Conservation (phyloP, 2,329 filamentous ascomycete species). For the Penicillium sp. region DNA sequence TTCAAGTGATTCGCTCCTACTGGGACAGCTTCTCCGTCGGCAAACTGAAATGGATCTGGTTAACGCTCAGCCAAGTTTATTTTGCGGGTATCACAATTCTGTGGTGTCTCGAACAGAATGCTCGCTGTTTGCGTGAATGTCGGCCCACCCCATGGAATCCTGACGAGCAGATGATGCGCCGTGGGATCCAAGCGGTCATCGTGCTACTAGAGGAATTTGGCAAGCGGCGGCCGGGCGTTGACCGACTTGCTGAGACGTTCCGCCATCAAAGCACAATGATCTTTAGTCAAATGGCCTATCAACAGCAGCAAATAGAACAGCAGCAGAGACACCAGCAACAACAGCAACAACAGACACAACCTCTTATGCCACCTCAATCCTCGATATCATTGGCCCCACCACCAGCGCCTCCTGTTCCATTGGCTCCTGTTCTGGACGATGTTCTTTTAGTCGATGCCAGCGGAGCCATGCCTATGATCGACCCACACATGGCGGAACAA, state of each 20-base stretch:
- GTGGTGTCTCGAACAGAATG: slow-evolving; percentile 42
- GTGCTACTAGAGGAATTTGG: slow-evolving; percentile 41
- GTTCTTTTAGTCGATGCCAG: slow-evolving; percentile 35
- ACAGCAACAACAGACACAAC: slow-evolving; percentile 15
- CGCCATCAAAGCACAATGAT: slow-evolving; percentile 40
- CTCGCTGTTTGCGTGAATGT: slow-evolving; percentile 33
- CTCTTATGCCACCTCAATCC: slow-evolving; percentile 19
- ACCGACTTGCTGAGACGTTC: slow-evolving; percentile 38
- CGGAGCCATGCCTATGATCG: slow-evolving; percentile 32
- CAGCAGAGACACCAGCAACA: slow-evolving; percentile 14
- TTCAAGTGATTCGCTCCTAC: slow-evolving; percentile 41
- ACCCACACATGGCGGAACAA: slow-evolving; percentile 39
- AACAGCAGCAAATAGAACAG: slow-evolving; percentile 29
- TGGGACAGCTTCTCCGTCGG: slow-evolving; percentile 42
- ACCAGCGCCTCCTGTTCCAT: slow-evolving; percentile 25
- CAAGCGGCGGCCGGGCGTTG: slow-evolving; percentile 38
- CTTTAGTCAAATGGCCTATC: slow-evolving; percentile 39
- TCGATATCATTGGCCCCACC: slow-evolving; percentile 21
- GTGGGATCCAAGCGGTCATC: slow-evolving; percentile 37
- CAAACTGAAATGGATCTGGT: slow-evolving; percentile 44
- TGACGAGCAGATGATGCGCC: slow-evolving; percentile 38
- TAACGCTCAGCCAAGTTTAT: slow-evolving; percentile 41
- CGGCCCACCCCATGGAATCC: slow-evolving; percentile 34
- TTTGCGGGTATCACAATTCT: slow-evolving; percentile 42
- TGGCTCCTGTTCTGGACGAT: slow-evolving; percentile 37